Conservation (phyloP, 2,329 filamentous ascomycete species). For the Ophiostoma angusticollis region DNA sequence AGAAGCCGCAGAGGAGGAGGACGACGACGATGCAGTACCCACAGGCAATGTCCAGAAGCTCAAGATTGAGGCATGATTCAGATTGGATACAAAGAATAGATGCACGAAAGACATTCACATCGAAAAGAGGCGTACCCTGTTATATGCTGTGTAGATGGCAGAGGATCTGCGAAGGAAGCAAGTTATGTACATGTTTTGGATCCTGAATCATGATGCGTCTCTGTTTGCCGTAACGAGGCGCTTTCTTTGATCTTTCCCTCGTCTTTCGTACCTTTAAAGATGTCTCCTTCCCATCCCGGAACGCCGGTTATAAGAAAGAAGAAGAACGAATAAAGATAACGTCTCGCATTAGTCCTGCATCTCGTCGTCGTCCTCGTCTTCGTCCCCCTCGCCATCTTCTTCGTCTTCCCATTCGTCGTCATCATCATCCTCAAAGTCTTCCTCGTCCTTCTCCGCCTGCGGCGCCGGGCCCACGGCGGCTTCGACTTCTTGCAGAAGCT, state of each 20-base stretch:
- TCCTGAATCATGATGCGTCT: no score
- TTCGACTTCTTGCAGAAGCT: slow-evolving; percentile 53
- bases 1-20: slow-evolving; percentile 45
- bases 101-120: no score
- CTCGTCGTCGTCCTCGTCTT: slow-evolving; percentile 33
- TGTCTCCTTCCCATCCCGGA: no score
- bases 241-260: no score
- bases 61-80: slow-evolving; percentile 42
- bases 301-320: neutral
- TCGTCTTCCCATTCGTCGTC: slow-evolving; percentile 33
- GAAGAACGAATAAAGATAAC: neutral
- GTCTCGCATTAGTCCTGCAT: neutral
- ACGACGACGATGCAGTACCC: slow-evolving; percentile 51
- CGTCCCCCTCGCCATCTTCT: slow-evolving; percentile 39
- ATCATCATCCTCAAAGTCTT: slow-evolving; percentile 40
- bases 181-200: no score
- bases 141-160: neutral
- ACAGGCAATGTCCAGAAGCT: slow-evolving; percentile 55
- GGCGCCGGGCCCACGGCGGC: slow-evolving; percentile 49
- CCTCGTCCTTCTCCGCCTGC: slow-evolving; percentile 37
- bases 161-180: no score
- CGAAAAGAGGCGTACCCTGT: no score
- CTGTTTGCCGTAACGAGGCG: no score
- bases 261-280: no score
- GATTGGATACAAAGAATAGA: no score